Percentiles rank a stretch among this genome's conserved stretches.
Conservation (phyloP, 768 basidiomycete species). For the Russula abietina region DNA sequence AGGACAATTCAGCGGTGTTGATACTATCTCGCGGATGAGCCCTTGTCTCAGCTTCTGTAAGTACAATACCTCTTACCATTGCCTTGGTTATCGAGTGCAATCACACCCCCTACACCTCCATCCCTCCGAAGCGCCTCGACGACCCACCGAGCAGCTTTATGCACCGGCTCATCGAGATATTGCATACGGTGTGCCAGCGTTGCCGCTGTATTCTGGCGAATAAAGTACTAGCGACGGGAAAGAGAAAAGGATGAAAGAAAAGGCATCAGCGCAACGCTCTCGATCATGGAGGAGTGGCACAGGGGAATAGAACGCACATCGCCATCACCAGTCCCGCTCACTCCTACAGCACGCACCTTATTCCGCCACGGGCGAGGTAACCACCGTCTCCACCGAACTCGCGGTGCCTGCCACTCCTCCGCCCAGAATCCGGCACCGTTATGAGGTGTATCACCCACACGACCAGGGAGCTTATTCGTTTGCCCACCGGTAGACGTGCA, state of each 20-base stretch:
- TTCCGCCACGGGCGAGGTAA: slow-evolving; percentile 36
- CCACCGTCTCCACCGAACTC: slow-evolving; percentile 32
- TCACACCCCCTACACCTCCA: slow-evolving; percentile 69
- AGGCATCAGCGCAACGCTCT: background rate
- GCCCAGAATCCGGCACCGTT: slow-evolving; percentile 83
- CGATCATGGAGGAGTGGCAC: background rate
- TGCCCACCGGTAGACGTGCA: slow-evolving; percentile 77
- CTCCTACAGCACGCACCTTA: slow-evolving; percentile 49
- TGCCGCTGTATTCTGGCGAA: slow-evolving; percentile 59
- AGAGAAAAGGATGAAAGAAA: too few species aligned
- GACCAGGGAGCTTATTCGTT: slow-evolving; percentile 78
- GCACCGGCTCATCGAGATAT: slow-evolving; percentile 50
- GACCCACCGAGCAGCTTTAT: slow-evolving; percentile 47
- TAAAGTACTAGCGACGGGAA: slow-evolving; percentile 54
- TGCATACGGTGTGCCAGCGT: slow-evolving; percentile 64
- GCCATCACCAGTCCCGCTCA: slow-evolving; percentile 79
- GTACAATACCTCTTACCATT: slow-evolving; percentile 42
- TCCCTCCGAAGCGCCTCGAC: slow-evolving; percentile 52
- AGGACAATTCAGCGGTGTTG: slow-evolving; percentile 66
- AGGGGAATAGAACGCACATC: background rate
- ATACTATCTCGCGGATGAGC: slow-evolving; percentile 38
- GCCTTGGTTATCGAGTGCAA: slow-evolving; percentile 64
- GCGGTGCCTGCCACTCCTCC: slow-evolving; percentile 56
- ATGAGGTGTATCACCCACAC: slow-evolving; percentile 76
- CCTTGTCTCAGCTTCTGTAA: background rate